These are phyloP conservation scores for Monosporascus sp. DNA, from an alignment of 2,329 filamentous ascomycete species.

Conservation along the genomic window DNA sequence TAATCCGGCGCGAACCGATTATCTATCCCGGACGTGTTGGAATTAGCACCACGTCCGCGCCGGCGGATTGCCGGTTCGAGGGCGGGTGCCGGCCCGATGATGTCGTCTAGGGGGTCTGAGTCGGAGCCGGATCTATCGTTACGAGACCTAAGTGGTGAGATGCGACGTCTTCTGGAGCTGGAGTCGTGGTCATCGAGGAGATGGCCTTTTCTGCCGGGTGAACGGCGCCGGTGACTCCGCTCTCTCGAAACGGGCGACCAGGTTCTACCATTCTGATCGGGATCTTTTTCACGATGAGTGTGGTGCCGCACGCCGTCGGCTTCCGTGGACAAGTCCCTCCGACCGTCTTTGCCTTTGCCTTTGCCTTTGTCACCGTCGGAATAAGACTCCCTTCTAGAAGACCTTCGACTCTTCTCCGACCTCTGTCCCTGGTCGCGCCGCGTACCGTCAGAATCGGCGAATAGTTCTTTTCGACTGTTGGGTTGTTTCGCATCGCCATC, in stretches of 20 bases:
- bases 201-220: slow-evolving; percentile 1
- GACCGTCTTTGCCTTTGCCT: too few species aligned
- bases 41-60: slow-evolving; percentile 67
- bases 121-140: slow-evolving; percentile 46
- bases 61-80: slow-evolving; percentile 37
- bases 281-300: slow-evolving; percentile 8
- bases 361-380: background rate
- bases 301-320: slow-evolving; percentile 3
- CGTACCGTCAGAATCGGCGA: slow-evolving; percentile 5
- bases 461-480: slow-evolving; percentile 20
- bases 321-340: background rate
- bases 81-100: slow-evolving; percentile 66
- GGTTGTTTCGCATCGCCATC: slow-evolving; percentile 17
- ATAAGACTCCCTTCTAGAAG: slow-evolving; percentile 3
- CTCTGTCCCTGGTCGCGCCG: slow-evolving; percentile 5
- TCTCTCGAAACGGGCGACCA: slow-evolving; percentile 6
- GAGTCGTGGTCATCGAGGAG: background rate
- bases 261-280: slow-evolving; percentile 2
- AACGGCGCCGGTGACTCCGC: slow-evolving; percentile 6
- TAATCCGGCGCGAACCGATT: slow-evolving; percentile 68
- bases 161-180: slow-evolving; percentile 1
- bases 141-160: background rate
- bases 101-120: slow-evolving; percentile 69
- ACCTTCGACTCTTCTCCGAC: slow-evolving; percentile 6
- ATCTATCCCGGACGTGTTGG: slow-evolving; percentile 65